Base-by-base conservation (phyloP, 805 yeast species). In the Hanseniaspora occidentalis region DNA sequence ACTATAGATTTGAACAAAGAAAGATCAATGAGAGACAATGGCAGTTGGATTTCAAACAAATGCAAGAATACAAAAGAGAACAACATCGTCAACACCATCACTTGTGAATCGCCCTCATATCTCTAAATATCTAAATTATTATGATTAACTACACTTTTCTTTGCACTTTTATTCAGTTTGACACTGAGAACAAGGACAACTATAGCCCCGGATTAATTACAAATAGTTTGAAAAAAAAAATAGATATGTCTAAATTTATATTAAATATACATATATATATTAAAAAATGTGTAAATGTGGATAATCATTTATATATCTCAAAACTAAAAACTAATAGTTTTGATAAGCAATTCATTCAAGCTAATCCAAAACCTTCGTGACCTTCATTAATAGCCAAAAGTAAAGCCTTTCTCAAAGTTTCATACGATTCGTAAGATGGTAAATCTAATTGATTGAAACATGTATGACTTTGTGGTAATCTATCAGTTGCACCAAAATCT, bases 401-500 rank as follows among this genome's bases (percentile, higher is more conserved):
- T 46, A 92, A 59, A 1, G 92, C 77, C 2, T 84, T 81, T 46
- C 96, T 73, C 40, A 92, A 67, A 17, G 83, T 77, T 42, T 85
- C 95, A 56, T 89, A 92, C 6, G 82, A 75, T 40, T 81, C 94
- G 61, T 92, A 92, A 19, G 85, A 92, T 0, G 99, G 99, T 40
- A 92, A 64, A 56, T 85, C 95, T 43, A 92, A 69, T 61, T 89
- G 97, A 61, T 92, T 92, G 67, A 88, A 89, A 60, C 99, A 92
- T 2, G 97, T 92, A 57, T 92, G 98, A 0, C 96, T 84, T 0
- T 95, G 79, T 2, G 99, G 99, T 43, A 92, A 68, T 46, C 97
- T 73, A 42, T 84, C 94, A 6, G 77, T 73, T 9, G 81, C 62
- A 1, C 95, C 95, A 58, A 82, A 86, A 51, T 84, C 96, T 43